phyloP scores from a whole-genome alignment of 768 basidiomycete species.

The Hericium rajendrae region DNA sequence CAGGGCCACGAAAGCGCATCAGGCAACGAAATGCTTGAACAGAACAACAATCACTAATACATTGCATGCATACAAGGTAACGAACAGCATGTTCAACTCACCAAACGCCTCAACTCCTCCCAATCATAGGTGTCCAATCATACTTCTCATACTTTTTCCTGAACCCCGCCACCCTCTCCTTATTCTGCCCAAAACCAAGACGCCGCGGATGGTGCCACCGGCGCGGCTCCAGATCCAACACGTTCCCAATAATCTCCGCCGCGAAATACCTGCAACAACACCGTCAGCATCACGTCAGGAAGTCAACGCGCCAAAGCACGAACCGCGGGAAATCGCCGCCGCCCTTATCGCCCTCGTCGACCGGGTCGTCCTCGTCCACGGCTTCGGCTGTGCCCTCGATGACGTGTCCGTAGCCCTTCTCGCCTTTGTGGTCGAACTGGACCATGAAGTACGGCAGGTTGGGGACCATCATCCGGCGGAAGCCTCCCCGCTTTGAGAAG shows the following conservation, averaged over 20 bases:
- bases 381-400: constrained; percentile 82
- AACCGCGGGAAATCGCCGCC: constrained; percentile 87
- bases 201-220: constrained; percentile 75
- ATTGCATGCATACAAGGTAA: too few relatives aligned
- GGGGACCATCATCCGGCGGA: constrained; percentile 89
- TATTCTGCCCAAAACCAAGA: constrained; percentile 62
- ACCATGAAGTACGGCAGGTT: constrained; percentile 99
- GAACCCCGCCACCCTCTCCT: constrained; percentile 58
- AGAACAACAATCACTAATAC: too few relatives aligned
- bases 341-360: constrained; percentile 84
- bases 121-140: constrained; percentile 77
- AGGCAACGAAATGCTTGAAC: too few relatives aligned
- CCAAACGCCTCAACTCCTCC: constrained; percentile 14
- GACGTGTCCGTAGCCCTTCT: constrained; percentile 96
- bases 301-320: constrained; percentile 17
- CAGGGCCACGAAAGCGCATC: too few relatives aligned
- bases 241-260: constrained; percentile 86
- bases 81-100: too few relatives aligned
- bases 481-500: constrained; percentile 84
- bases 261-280: constrained; percentile 70
- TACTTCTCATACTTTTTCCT: constrained; percentile 67
- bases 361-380: constrained; percentile 44
- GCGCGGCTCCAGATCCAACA: constrained; percentile 80
- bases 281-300: neutral
- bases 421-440: constrained; percentile 95